Evolutionary conservation across 2,329 filamentous ascomycete species (phyloP).

Genomic region (Nigrospora oryzae): DNA sequence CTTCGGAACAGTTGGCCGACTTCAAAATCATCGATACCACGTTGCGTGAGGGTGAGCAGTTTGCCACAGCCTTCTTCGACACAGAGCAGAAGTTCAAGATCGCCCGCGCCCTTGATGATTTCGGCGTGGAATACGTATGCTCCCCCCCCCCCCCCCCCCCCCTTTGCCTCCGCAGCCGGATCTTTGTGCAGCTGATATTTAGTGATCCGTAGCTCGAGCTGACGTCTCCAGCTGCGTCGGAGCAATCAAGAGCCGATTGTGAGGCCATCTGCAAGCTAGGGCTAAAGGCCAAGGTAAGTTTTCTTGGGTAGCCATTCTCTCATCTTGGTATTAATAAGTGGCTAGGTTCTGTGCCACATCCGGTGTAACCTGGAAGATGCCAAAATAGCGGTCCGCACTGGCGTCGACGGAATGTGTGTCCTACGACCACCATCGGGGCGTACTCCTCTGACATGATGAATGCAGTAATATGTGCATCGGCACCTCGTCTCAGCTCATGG

Average conservation of each 20-base stretch:
- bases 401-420: slow-evolving; percentile 73
- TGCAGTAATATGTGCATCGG: too few relatives aligned
- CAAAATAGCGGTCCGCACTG: slow-evolving; percentile 71
- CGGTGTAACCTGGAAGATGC: slow-evolving; percentile 81
- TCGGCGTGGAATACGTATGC: slow-evolving; percentile 91
- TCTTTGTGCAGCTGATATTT: too few relatives aligned
- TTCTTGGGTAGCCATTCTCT: too few relatives aligned
- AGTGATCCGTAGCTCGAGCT: too few relatives aligned
- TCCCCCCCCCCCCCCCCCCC: too few relatives aligned
- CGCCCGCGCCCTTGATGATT: slow-evolving; percentile 66
- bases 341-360: slow-evolving; percentile 70
- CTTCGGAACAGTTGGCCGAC: too few relatives aligned
- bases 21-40: too few relatives aligned
- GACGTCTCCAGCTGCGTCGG: slow-evolving; percentile 75
- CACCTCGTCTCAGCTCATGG: slow-evolving; percentile 71
- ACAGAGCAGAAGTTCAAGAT: slow-evolving; percentile 77
- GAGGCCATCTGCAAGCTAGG: slow-evolving; percentile 91
- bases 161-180: too few relatives aligned
- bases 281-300: slow-evolving; percentile 78
- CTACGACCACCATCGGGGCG: too few relatives aligned
- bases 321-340: too few relatives aligned
- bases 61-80: slow-evolving; percentile 70
- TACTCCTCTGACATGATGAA: too few relatives aligned
- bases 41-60: slow-evolving; percentile 75
- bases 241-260: slow-evolving; percentile 80